Evolutionary conservation across 139 green algal genomes (phyloP), one percentile per base, ranked within the genome.

Genomic region (Volvox reticuliferus): DNA sequence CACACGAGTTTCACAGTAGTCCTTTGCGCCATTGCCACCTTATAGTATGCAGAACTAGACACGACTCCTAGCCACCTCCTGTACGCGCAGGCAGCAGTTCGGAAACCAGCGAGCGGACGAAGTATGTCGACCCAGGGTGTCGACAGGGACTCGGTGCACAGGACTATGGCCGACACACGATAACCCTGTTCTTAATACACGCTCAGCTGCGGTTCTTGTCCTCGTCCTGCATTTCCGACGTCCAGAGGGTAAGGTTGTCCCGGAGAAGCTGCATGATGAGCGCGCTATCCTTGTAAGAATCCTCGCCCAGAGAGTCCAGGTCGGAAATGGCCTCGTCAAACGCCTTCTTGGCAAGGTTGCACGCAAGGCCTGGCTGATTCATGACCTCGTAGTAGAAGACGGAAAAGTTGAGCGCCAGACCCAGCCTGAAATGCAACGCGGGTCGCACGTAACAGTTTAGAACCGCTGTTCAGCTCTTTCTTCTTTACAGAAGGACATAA

Each of bases 361-460:
- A 99, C 17, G 98, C 98, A 30, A 96, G 93, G 93, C 99, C 97
- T 17, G 98, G 98, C 28, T 97, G 98, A 96, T 99, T 99, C 37
- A 99, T 93, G 85, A 99, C 99, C 94, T 99, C 98, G 79, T 99
- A 99, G 96, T 99, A 99, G 95, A 99, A 99, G 17, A 99, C 98
- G 9, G 97, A 99, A 95, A 99, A 99, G 96, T 99, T 99, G 79
- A 99, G 96, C 18, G 98, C 98, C 71, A 99, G 95, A 79, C 98
- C 98, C 2, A 92, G 76, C 79, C 87, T 91, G 35, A 62, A 82
- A 19, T 32, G 12, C 65, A 73, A 79, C 71, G 14, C 71, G 71
- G 71, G 28, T 20, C 20, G 26, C 80, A 36, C 85, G 71, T 61
- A 13, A 82, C 69, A 30, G 55, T 13, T 62, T 79, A 85, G 35